Base-by-base conservation (phyloP, 805 yeast species). In the Lipomyces orientalis region DNA sequence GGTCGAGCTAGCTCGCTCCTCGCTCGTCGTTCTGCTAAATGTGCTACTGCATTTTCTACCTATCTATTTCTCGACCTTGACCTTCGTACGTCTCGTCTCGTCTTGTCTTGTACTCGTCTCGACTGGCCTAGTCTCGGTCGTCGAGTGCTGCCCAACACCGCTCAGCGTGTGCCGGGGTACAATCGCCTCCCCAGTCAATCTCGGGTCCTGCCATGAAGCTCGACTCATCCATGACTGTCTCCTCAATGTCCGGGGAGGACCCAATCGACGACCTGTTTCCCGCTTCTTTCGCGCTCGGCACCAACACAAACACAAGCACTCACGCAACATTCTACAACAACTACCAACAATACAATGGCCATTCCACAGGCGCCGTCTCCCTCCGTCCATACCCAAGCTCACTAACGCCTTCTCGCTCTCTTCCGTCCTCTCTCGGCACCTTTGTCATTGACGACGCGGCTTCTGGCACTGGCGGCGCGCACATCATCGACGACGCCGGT, bases 211-310 rank as follows among this genome's bases (percentile, higher is more conserved):
- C 63, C 10, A 19, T 57, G 64, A 43, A 54, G 57, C 33, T 37
- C 25, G 35, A 25, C 56, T 10, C 62, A 22, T 22, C 34, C 33
- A 25, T 51, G 57, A 33, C 49, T 14, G 33, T 31, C 5, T 58
- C 46, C 29, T 16, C 49, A 4, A 22, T 37, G 33, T 35, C 57
- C n/a, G 61, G 34, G 25, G 69, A 64, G 33, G 69, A 68, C 62
- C 66, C 71, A 14, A 58, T 68, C 25, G 70, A 68, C 37, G 71
- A 66, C 31, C 69, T 68, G 14, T 68, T 68, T 46, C 71, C 71
- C 31, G 29, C 60, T 22, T 64, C 60, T 4, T 62, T 68, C 29
- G 55, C 64, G 49, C 46, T 61, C 55, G 55, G 34, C 34, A 43
- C 9, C 10, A n/a, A n/a, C 49, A 54, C 60, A 43, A 52, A 29